phyloP scores from a whole-genome alignment of 495 filamentous ascomycete genomes.

The Penicillium goetzii region DNA sequence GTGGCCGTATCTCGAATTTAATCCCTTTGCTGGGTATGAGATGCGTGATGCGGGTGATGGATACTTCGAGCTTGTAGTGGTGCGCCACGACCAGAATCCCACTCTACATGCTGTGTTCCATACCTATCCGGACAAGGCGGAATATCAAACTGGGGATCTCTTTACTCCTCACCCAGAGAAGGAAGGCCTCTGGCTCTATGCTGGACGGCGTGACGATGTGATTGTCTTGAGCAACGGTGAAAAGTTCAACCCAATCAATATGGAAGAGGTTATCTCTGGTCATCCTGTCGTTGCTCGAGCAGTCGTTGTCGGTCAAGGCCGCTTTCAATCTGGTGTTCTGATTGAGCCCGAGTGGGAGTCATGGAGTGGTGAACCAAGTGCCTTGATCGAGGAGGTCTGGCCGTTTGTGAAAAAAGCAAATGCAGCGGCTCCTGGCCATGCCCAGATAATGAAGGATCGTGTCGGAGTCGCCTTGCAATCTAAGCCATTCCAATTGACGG shows the following conservation, averaged over 20 bases:
- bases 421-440: slow-evolving; percentile 13
- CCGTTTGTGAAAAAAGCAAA: slow-evolving; percentile 42
- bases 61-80: slow-evolving; percentile 47
- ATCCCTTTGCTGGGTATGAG: slow-evolving; percentile 47
- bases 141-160: slow-evolving; percentile 62
- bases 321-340: slow-evolving; percentile 34
- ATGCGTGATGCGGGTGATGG: slow-evolving; percentile 46
- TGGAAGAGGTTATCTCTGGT: slow-evolving; percentile 37
- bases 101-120: slow-evolving; percentile 56
- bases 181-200: slow-evolving; percentile 36
- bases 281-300: slow-evolving; percentile 35
- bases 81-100: slow-evolving; percentile 8
- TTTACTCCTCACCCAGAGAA: slow-evolving; percentile 47
- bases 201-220: slow-evolving; percentile 45
- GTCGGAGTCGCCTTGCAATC: slow-evolving; percentile 38
- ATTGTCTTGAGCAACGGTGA: slow-evolving; percentile 49
- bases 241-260: slow-evolving; percentile 46
- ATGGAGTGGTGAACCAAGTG: slow-evolving; percentile 47
- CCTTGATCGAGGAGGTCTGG: slow-evolving; percentile 61
- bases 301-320: slow-evolving; percentile 40
- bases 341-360: slow-evolving; percentile 18
- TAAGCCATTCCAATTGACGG: slow-evolving; percentile 54
- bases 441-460: slow-evolving; percentile 13
- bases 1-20: slow-evolving; percentile 55
- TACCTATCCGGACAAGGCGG: slow-evolving; percentile 54